Base-by-base conservation (phyloP, 2,329 filamentous ascomycete species). In the Fusarium decemcellulare region DNA sequence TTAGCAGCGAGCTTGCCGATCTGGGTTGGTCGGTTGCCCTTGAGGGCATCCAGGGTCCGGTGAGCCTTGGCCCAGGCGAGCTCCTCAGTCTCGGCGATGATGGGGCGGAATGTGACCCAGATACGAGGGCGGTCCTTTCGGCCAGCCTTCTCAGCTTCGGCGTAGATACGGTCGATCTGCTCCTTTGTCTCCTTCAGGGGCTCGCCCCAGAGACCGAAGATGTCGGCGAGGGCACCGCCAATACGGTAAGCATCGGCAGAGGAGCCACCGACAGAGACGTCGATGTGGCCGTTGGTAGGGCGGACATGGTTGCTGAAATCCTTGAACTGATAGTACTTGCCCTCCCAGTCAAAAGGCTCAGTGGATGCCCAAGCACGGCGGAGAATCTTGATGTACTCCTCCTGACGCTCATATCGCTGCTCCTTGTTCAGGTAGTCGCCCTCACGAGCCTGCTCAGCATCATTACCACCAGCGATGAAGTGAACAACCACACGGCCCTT, bases 31-130 rank as follows among this genome's bases (percentile, higher is more conserved):
- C 80, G 76, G 68, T 87, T 83, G 8, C 67, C 64, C 64, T 84
- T 85, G 44, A 90, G 78, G 1, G 80, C 77, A 18, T 88, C 87
- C 0, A 90, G 81, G 0, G 84, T 89, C 29, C 81, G 80, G 74
- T 90, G 83, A 5, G 88, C 88, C 78, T 90, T 90, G 4, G 81
- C 82, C 88, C 88, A 90, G 1, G 88, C 88, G 8, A 90, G 81
- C 18, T 90, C 88, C 14, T 90, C 88, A 0, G 88, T 90, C 77
- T 90, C 87, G 1, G 88, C 88, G 0, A 85, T 71, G 62, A 90
- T 90, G 4, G 88, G 88, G 3, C 88, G 82, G 83, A 90, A 90
- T 0, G 88, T 90, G 2, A 90, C 88, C 88, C 88, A 90, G 71
- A 90, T 90, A 5, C 86, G 79, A 8, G 88, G 88, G 0, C 84